Percentiles rank a stretch among this genome's conserved stretches.
Evolutionary conservation across 2,329 filamentous ascomycete species (phyloP).

Genomic region (Graphium sp.): DNA sequence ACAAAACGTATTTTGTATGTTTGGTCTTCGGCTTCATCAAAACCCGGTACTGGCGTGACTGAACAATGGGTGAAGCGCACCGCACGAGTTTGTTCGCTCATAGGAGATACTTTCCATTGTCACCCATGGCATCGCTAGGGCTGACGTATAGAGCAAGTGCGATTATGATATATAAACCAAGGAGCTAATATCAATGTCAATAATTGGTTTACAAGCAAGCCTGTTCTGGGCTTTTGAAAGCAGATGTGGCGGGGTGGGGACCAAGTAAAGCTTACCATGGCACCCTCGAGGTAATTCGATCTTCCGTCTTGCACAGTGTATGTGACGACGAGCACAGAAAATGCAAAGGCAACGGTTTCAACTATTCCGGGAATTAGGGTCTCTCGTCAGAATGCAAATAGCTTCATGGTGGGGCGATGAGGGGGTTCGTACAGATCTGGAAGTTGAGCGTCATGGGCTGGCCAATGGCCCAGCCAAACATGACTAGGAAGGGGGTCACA

Average conservation of each 20-base stretch:
- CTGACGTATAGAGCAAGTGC: constrained; percentile 43
- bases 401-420: neutral
- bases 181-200: constrained; percentile 8
- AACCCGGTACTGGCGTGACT: too few species aligned
- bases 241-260: too few species aligned
- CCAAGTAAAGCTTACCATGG: constrained; percentile 41
- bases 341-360: constrained; percentile 61
- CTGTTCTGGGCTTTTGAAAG: neutral
- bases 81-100: too few species aligned
- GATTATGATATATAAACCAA: constrained; percentile 39
- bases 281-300: constrained; percentile 71
- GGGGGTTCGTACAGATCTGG: constrained; percentile 42
- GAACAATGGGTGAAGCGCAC: too few species aligned
- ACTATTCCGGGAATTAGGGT: constrained; percentile 29
- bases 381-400: too few species aligned
- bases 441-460: constrained; percentile 65
- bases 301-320: constrained; percentile 69
- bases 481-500: constrained; percentile 64
- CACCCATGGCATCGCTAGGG: too few species aligned
- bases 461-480: constrained; percentile 63
- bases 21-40: too few species aligned
- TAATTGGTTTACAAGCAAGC: too few species aligned
- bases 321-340: constrained; percentile 59
- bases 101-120: too few species aligned
- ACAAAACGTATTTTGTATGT: too few species aligned